A percentile compares a stretch with the other conserved stretches of the same genome.
These are phyloP conservation scores for Vigna radiata DNA, from an alignment of 306 rosid genomes.

Conservation along the genomic window DNA sequence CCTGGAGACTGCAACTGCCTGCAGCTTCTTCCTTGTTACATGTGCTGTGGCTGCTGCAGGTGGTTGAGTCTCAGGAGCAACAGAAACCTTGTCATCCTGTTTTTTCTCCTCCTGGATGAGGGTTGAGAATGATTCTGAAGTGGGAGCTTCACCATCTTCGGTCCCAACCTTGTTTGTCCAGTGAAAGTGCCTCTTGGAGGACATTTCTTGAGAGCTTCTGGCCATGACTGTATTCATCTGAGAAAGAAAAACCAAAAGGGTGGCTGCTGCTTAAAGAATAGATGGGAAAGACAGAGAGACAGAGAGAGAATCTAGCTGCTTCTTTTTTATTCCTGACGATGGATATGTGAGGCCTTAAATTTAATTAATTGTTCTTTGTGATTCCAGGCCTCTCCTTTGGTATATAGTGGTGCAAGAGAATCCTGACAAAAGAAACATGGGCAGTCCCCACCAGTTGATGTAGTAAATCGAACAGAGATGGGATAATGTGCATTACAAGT, in stretches of 20 bases:
- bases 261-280: conserved; percentile 47
- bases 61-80: conserved; percentile 21
- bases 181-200: conserved; percentile 88
- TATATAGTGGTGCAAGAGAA: conserved; percentile 59
- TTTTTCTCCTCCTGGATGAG: conserved; percentile 41
- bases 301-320: conserved; percentile 43
- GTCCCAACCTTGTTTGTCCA: conserved; percentile 79
- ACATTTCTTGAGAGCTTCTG: conserved; percentile 61
- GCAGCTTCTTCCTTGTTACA: conserved; percentile 61
- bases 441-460: conserved; percentile 73
- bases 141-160: conserved; percentile 60
- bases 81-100: conserved; percentile 35
- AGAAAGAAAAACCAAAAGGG: conserved; percentile 43
- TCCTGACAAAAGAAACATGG: conserved; percentile 81
- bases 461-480: conserved; percentile 53
- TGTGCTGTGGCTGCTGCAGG: conserved; percentile 24
- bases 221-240: conserved; percentile 68
- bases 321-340: conserved; percentile 38
- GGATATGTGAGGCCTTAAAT: conserved; percentile 46
- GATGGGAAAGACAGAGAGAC: conserved; percentile 34
- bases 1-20: conserved; percentile 64
- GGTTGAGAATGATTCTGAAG: conserved; percentile 55
- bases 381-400: conserved; percentile 39
- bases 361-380: conserved; percentile 50
- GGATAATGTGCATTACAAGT: conserved; percentile 46